Evolutionary conservation across 257 asterid genomes (phyloP).

Genomic region (Solanum ossicruentum): DNA sequence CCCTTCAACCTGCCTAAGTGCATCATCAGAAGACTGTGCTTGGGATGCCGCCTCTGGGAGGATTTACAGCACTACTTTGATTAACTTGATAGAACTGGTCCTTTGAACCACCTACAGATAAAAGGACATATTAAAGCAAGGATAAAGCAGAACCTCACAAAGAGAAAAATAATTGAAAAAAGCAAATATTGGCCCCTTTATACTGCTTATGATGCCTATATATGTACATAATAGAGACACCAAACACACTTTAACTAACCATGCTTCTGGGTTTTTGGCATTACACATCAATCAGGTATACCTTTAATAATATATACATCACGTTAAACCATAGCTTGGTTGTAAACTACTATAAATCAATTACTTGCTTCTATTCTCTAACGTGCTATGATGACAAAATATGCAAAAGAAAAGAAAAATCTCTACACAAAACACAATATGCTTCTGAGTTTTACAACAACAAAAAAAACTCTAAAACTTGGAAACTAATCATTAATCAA

Average conservation of each 20-base stretch:
- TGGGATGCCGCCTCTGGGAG: constrained; percentile 1
- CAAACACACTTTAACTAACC: background rate
- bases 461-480: background rate
- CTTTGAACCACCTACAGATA: background rate
- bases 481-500: background rate
- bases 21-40: constrained; percentile 6
- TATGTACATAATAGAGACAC: background rate
- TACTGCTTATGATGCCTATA: background rate
- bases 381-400: background rate
- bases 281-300: background rate
- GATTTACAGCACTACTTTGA: background rate
- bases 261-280: background rate
- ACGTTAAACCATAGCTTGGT: background rate
- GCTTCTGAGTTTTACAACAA: background rate
- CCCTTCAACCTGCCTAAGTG: constrained; percentile 17
- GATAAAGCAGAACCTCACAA: background rate
- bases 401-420: background rate
- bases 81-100: background rate
- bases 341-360: background rate
- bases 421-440: too few species aligned
- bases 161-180: background rate
- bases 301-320: too few species aligned
- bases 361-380: too few species aligned
- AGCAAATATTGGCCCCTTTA: background rate
- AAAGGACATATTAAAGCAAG: background rate